A percentile compares a stretch with the other conserved stretches of the same genome.
Evolutionary conservation across 306 rosid species (phyloP).

Genomic region (Cotoneaster glaucophyllus): DNA sequence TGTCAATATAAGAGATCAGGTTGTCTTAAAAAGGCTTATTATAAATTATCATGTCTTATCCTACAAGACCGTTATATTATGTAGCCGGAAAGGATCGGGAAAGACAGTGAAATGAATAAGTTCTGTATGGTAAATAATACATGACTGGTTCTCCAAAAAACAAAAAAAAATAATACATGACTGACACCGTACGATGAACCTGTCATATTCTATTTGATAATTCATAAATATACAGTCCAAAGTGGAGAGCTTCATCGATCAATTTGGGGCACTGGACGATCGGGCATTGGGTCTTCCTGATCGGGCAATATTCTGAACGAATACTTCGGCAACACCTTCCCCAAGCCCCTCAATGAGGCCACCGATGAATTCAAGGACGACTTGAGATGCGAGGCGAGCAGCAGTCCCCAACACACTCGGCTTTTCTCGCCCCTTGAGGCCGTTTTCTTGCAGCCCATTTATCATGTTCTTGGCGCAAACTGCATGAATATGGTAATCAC

Average conservation of each 20-base stretch:
- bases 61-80: too few species aligned
- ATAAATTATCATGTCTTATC: too few species aligned
- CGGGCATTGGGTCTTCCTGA: slow-evolving; percentile 23
- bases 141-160: too few species aligned
- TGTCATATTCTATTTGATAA: neutral
- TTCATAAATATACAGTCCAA: neutral
- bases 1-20: too few species aligned
- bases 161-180: too few species aligned
- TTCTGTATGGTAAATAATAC: too few species aligned
- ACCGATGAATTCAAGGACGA: slow-evolving; percentile 60
- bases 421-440: slow-evolving; percentile 38
- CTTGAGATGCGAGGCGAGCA: slow-evolving; percentile 71
- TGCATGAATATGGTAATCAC: slow-evolving; percentile 67
- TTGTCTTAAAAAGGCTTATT: too few species aligned
- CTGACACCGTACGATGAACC: too few species aligned
- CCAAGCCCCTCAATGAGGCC: slow-evolving; percentile 75
- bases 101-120: too few species aligned
- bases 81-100: too few species aligned
- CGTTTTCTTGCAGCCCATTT: slow-evolving; percentile 65
- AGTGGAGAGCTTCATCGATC: neutral
- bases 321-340: slow-evolving; percentile 66
- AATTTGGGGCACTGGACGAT: neutral
- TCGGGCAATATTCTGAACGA: slow-evolving; percentile 49
- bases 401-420: slow-evolving; percentile 46
- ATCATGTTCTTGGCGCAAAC: slow-evolving; percentile 60